Evolutionary conservation across 495 filamentous ascomycete species (phyloP).

Genomic region (Penicillium psychrofluorescens): DNA sequence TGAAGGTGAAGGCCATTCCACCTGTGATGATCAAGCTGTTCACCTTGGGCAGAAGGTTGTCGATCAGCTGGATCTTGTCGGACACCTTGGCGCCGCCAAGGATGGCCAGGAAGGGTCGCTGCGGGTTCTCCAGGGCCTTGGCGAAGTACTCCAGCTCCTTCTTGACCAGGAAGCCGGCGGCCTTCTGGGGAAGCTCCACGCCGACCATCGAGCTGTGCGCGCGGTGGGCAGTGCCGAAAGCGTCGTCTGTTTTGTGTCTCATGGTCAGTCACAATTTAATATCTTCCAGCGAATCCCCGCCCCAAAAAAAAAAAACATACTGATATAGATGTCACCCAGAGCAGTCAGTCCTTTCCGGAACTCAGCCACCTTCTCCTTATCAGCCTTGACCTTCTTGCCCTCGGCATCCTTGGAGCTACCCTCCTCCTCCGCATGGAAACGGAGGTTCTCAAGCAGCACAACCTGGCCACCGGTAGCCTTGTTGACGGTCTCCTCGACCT

Average conservation of each 20-base stretch:
- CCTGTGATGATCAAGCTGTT: conserved; percentile 95
- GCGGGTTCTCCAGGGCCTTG: conserved; percentile 85
- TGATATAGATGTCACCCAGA: conserved; percentile 94
- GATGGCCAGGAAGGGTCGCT: conserved; percentile 97
- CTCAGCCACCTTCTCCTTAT: conserved; percentile 81
- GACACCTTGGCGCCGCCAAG: conserved; percentile 97
- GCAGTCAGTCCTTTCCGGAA: conserved; percentile 95
- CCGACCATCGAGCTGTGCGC: conserved; percentile 99
- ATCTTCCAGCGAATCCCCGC: background rate
- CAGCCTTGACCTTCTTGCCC: conserved; percentile 97
- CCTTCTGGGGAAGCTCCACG: conserved; percentile 88
- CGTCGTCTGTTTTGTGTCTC: conserved; percentile 62
- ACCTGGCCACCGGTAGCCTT: conserved; percentile 77
- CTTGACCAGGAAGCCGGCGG: conserved; percentile 97
- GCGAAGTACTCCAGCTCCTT: conserved; percentile 99
- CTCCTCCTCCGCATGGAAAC: conserved; percentile 97
- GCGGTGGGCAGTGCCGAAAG: conserved; percentile 97
- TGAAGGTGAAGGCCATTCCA: conserved; percentile 99
- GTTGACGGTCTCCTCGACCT: conserved; percentile 84
- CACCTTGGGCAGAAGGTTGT: conserved; percentile 96
- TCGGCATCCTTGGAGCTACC: conserved; percentile 85
- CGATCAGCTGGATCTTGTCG: conserved; percentile 99
- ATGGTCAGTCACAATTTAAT: conserved; percentile 9
- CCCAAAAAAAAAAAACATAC: conserved; percentile 41
- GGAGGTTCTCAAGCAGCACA: conserved; percentile 91